Conservation (phyloP, 305 asterid genomes). For the Fraxinus ornus region DNA sequence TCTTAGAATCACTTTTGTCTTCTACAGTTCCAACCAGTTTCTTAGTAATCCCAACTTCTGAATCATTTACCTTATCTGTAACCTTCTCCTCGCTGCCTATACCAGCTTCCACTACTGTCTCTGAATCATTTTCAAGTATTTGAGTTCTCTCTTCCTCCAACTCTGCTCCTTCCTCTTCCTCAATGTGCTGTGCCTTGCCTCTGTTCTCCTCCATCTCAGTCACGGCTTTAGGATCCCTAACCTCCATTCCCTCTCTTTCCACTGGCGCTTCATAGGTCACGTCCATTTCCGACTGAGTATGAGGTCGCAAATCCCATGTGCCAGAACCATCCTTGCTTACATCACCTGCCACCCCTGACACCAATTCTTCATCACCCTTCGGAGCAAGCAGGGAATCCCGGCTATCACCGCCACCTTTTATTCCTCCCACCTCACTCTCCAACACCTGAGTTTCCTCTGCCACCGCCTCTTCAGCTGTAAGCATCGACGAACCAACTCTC, state of each 20-base stretch:
- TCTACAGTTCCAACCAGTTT: constrained; percentile 16
- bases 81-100: constrained; percentile 25
- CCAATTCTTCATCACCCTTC: not conserved
- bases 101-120: constrained; percentile 16
- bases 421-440: not conserved
- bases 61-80: constrained; percentile 23
- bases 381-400: not conserved
- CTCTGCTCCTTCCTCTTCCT: constrained; percentile 26
- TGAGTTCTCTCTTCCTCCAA: constrained; percentile 17
- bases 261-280: constrained; percentile 18
- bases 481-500: constrained; percentile 19
- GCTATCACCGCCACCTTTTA: constrained; percentile 23
- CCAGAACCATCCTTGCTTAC: constrained; percentile 11
- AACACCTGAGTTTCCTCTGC: constrained; percentile 10
- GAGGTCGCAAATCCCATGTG: constrained; percentile 15
- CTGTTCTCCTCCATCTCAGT: constrained; percentile 20
- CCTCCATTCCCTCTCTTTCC: constrained; percentile 26
- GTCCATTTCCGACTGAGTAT: constrained; percentile 8
- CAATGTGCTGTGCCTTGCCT: constrained; percentile 20
- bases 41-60: constrained; percentile 30
- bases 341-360: constrained; percentile 1
- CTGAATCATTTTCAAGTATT: constrained; percentile 21
- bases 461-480: constrained; percentile 15
- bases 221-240: constrained; percentile 15
- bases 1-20: constrained; percentile 11